These are phyloP conservation scores for Moniliophthora roreri DNA, from an alignment of 1,284 basidiomycete species.

Conservation along the genomic window DNA sequence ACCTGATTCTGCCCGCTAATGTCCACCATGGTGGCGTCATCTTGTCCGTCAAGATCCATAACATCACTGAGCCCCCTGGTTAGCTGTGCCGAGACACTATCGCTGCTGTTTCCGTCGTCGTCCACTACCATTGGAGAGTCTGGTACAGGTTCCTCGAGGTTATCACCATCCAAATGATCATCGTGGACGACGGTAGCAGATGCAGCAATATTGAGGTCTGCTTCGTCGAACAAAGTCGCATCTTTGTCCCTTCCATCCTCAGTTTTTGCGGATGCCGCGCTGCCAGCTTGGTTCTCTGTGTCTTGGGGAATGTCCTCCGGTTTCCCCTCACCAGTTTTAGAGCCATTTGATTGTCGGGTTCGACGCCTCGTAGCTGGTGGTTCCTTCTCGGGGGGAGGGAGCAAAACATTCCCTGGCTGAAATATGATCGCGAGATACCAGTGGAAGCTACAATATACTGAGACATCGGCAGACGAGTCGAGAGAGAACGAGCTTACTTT, in stretches of 20 bases:
- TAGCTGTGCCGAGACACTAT: not conserved
- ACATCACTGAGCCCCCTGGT: not conserved
- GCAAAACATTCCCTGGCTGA: slow-evolving; percentile 69
- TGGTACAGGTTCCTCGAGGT: too few relatives aligned
- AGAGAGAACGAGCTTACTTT: slow-evolving; percentile 51
- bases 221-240: not conserved
- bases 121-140: slow-evolving; percentile 6
- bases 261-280: not conserved
- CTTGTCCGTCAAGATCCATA: not conserved
- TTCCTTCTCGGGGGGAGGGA: slow-evolving; percentile 31
- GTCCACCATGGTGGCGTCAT: not conserved
- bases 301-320: not conserved
- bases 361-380: slow-evolving; percentile 8
- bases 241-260: not conserved
- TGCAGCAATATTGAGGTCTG: not conserved
- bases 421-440: slow-evolving; percentile 97
- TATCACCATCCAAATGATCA: not conserved
- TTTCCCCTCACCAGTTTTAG: not conserved
- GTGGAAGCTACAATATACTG: slow-evolving; percentile 65
- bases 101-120: not conserved
- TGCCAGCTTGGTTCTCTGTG: not conserved
- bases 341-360: slow-evolving; percentile 10
- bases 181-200: not conserved
- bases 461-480: not conserved
- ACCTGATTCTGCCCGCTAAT: not conserved